Evolutionary conservation across 352 stramenopile genomes (phyloP), one percentile per base, ranked within the genome.

Genomic region (Peronospora tabacina): DNA sequence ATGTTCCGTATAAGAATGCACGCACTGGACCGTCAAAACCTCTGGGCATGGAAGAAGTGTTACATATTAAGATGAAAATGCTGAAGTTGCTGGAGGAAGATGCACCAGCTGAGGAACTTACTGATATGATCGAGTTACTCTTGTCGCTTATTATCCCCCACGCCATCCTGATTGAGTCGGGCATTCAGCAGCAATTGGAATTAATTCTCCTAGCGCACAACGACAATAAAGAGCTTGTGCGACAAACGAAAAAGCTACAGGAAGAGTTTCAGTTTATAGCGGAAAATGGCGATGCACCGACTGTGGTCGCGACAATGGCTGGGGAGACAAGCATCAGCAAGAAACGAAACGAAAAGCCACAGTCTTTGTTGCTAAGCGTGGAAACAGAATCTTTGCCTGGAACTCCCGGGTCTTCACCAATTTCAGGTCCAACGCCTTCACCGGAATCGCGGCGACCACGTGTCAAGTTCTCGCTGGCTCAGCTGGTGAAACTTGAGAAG

Each of bases 171-270:
- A 63, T 86, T 19, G 82, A 93, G 30, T 88, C 76, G 7, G 73
- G 68, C 12, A 66, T 93, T 34, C 71, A 87, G 51, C 69, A 70
- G 12, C 82, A 93, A 55, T 54, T 93, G 28, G 74, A 87, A 39
- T 66, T 90, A 24, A 65, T 89, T 29, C 46, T 87, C 17, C 85
- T 89, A 42, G 77, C 79, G 9, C 75, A 90, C 52, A 85, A 89
- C 36, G 79, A 93, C 60, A 89, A 90, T 72, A 89, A 89, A 59
- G 82, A 93, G 45, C 63, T 93, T 34, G 75, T 90, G 22, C 78
- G 79, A 30, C 76, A 89, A 43, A 88, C 82, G 10, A 88, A 77
- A 47, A 85, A 84, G 41, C 55, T 93, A 17, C 59, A 85, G 44
- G 82, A 93, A 37, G 75, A 88, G 35, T 89, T 88, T 57, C 75